Conservation (phyloP, 1,284 basidiomycete species). For the Malassezia dermatis region DNA sequence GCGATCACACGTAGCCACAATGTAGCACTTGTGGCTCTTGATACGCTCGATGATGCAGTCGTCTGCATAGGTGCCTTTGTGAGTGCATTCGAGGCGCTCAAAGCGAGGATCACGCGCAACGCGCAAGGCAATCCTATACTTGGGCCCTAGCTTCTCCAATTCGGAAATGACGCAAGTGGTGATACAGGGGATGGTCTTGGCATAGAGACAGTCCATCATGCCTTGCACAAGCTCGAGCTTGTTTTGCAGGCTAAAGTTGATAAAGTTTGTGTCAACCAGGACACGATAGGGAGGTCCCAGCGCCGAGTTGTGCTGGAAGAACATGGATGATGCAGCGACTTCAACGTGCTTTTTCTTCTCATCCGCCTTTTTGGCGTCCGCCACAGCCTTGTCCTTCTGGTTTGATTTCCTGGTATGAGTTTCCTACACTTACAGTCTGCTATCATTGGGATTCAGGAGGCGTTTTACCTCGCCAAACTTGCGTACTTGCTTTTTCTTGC, state of each 20-base stretch:
- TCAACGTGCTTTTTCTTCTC: slow-evolving; percentile 30
- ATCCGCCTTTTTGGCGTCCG: slow-evolving; percentile 24
- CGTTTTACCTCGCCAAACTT: slow-evolving; percentile 94
- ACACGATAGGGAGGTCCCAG: slow-evolving; percentile 94
- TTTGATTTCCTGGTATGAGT: slow-evolving; percentile 50
- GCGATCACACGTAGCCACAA: slow-evolving; percentile 95
- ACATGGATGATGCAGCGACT: slow-evolving; percentile 64
- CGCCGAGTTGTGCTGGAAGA: slow-evolving; percentile 88
- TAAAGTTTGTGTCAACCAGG: slow-evolving; percentile 98
- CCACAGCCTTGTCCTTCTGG: slow-evolving; percentile 50
- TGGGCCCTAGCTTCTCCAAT: slow-evolving; percentile 89
- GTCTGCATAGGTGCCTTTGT: slow-evolving; percentile 92
- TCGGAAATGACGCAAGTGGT: slow-evolving; percentile 98
- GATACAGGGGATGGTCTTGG: slow-evolving; percentile 98
- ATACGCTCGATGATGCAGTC: slow-evolving; percentile 95
- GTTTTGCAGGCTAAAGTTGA: slow-evolving; percentile 97
- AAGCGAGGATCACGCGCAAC: slow-evolving; percentile 95
- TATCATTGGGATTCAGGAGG: slow-evolving; percentile 86
- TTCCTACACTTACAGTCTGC: slow-evolving; percentile 63
- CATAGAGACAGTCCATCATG: slow-evolving; percentile 99
- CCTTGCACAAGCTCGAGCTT: slow-evolving; percentile 90
- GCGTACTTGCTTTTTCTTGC: slow-evolving; percentile 84
- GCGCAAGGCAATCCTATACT: slow-evolving; percentile 87
- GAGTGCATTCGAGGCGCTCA: slow-evolving; percentile 80
- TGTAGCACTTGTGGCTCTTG: slow-evolving; percentile 86